These are phyloP conservation scores for Lyophyllum decastes DNA, from an alignment of 768 basidiomycete genomes.

Conservation along the genomic window DNA sequence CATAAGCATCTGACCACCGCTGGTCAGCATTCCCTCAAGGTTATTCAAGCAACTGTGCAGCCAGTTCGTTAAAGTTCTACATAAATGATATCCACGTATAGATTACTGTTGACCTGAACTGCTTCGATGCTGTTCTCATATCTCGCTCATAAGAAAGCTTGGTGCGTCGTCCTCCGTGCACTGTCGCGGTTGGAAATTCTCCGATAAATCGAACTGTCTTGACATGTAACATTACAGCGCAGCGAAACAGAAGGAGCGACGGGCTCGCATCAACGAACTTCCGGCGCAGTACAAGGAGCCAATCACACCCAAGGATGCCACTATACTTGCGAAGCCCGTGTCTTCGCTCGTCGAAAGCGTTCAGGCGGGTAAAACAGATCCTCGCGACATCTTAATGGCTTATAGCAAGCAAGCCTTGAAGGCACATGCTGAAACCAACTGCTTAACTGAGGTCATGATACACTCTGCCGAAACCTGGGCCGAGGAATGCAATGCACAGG, in stretches of 20 bases:
- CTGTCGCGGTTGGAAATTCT: too few relatives aligned
- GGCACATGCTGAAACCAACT: slow-evolving; percentile 52
- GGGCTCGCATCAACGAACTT: slow-evolving; percentile 27
- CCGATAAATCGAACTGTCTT: not conserved
- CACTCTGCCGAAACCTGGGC: slow-evolving; percentile 34
- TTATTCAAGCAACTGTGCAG: too few relatives aligned
- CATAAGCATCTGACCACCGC: too few relatives aligned
- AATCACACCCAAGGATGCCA: slow-evolving; percentile 25
- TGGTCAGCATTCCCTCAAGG: too few relatives aligned
- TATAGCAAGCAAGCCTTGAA: slow-evolving; percentile 48
- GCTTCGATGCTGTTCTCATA: slow-evolving; percentile 35
- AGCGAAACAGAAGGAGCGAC: slow-evolving; percentile 38
- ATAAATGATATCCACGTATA: too few relatives aligned
- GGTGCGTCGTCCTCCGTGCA: slow-evolving; percentile 22
- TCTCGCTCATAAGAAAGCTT: slow-evolving; percentile 33
- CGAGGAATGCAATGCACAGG: slow-evolving; percentile 27
- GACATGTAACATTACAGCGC: slow-evolving; percentile 20
- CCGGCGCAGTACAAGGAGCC: slow-evolving; percentile 31
- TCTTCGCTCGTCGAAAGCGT: slow-evolving; percentile 30
- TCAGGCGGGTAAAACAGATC: slow-evolving; percentile 28
- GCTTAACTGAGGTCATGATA: slow-evolving; percentile 59
- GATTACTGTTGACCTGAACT: too few relatives aligned
- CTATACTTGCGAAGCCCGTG: slow-evolving; percentile 31
- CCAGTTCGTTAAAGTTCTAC: too few relatives aligned
- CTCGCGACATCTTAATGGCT: slow-evolving; percentile 37